phyloP scores from a whole-genome alignment of 345 rosid species.

The Eucalyptus polyanthemos region DNA sequence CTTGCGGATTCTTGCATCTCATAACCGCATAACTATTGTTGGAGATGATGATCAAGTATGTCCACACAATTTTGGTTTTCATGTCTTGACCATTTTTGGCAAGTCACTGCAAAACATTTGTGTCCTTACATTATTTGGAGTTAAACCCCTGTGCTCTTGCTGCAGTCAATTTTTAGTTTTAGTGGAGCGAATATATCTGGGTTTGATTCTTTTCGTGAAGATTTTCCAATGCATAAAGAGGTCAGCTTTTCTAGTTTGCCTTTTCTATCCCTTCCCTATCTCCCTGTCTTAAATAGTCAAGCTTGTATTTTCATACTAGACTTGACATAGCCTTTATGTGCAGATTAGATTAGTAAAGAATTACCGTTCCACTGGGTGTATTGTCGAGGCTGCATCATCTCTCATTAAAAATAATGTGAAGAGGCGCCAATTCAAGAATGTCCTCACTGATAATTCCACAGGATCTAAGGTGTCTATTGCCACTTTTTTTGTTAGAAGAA shows the following conservation, averaged over 20 bases:
- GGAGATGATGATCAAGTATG: conserved; percentile 97
- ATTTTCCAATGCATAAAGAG: conserved; percentile 77
- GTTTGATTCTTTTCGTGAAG: conserved; percentile 79
- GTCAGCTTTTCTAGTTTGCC: conserved; percentile 8
- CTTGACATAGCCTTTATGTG: conserved; percentile 4
- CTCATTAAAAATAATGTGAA: conserved; percentile 68
- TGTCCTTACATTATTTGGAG: background rate
- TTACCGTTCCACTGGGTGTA: conserved; percentile 77
- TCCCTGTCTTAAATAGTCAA: background rate
- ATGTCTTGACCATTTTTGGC: background rate
- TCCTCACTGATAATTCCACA: conserved; percentile 60
- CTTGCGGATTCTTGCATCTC: conserved; percentile 61
- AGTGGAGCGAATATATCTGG: conserved; percentile 90
- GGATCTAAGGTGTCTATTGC: conserved; percentile 68
- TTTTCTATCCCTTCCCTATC: background rate
- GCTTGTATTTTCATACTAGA: background rate
- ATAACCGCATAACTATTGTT: conserved; percentile 61
- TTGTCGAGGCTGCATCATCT: conserved; percentile 87
- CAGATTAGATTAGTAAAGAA: conserved; percentile 76
- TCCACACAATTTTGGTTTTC: background rate
- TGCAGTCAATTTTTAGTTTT: conserved; percentile 92
- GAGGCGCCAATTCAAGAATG: conserved; percentile 53
- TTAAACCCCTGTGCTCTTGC: background rate
- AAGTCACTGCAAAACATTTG: background rate
- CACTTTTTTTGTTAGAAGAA: background rate